Evolutionary conservation across 2,329 filamentous ascomycete genomes (phyloP).

Genomic region (Chalaropsis ovoidea): DNA sequence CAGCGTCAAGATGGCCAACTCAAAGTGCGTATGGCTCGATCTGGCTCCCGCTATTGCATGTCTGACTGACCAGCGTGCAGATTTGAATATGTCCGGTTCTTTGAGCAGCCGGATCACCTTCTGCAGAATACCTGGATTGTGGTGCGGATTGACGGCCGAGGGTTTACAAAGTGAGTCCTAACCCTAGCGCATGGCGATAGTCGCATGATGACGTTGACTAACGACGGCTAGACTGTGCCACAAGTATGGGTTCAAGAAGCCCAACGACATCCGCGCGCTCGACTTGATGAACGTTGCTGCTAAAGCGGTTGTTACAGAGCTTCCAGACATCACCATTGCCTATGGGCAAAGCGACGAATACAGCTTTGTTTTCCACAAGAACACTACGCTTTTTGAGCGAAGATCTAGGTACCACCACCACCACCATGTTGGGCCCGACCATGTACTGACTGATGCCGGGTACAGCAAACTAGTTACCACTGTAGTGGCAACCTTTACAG

Average conservation of each 20-base stretch:
- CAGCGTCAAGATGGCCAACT: constrained; percentile 42
- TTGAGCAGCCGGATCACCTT: constrained; percentile 72
- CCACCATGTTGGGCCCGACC: no score
- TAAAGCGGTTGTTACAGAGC: constrained; percentile 67
- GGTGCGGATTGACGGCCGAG: constrained; percentile 82
- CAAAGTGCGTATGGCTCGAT: constrained; percentile 36
- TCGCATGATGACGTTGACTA: constrained; percentile 12
- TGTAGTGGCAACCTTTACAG: constrained; percentile 84
- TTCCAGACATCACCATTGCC: constrained; percentile 75
- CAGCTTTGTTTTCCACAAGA: constrained; percentile 83
- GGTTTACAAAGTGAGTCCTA: constrained; percentile 75
- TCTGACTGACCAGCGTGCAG: constrained; percentile 37
- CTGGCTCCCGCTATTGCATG: neutral
- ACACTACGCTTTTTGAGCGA: constrained; percentile 72
- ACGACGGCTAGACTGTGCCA: constrained; percentile 55
- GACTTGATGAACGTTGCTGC: constrained; percentile 93
- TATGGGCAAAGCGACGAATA: constrained; percentile 96
- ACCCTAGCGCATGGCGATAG: neutral
- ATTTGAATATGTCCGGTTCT: constrained; percentile 86
- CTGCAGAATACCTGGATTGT: constrained; percentile 94
- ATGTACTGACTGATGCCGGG: neutral
- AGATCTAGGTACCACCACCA: constrained; percentile 55
- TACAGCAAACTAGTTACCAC: constrained; percentile 80
- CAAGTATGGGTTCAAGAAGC: constrained; percentile 79
- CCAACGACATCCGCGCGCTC: constrained; percentile 78